A percentile compares a stretch with the other conserved stretches of the same genome.
phyloP scores from a whole-genome alignment of 2,329 filamentous ascomycete genomes.

The Aspergillus melleus region DNA sequence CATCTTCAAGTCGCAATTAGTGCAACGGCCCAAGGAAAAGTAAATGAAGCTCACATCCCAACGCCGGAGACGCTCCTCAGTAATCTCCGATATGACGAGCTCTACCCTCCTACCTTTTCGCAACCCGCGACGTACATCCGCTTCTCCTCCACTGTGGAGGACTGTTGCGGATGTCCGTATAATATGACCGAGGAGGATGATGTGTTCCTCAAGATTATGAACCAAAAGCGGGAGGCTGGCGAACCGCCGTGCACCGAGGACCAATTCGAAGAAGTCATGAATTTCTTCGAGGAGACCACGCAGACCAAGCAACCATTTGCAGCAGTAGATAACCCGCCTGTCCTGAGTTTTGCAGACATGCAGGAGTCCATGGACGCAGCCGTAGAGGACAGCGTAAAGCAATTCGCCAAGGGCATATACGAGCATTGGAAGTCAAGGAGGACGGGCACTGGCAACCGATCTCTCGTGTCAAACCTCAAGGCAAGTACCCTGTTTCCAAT shows the following conservation, averaged over 20 bases:
- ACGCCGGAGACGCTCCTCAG: constrained; percentile 65
- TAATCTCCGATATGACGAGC: constrained; percentile 78
- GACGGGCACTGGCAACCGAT: constrained; percentile 65
- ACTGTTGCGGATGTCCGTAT: constrained; percentile 87
- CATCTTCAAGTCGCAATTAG: constrained; percentile 86
- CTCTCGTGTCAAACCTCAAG: constrained; percentile 77
- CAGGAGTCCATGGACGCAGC: constrained; percentile 65
- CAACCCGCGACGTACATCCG: constrained; percentile 93
- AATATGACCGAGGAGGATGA: constrained; percentile 93
- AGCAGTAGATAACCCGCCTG: constrained; percentile 81
- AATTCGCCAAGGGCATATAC: constrained; percentile 76
- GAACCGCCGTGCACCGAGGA: constrained; percentile 73
- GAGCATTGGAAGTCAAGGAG: constrained; percentile 82
- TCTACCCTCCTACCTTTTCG: constrained; percentile 77
- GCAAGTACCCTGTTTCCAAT: constrained; percentile 30
- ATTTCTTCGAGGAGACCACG: constrained; percentile 88
- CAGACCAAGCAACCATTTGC: constrained; percentile 83
- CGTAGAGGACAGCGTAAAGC: constrained; percentile 55
- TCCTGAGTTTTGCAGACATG: constrained; percentile 73
- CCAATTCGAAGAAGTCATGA: constrained; percentile 91
- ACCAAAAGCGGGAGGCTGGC: constrained; percentile 67
- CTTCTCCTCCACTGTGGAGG: constrained; percentile 96
- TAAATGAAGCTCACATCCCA: constrained; percentile 65
- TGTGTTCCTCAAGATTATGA: constrained; percentile 78
- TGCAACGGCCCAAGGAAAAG: constrained; percentile 60